phyloP scores from a whole-genome alignment of 345 rosid species.

The Populus tremula region DNA sequence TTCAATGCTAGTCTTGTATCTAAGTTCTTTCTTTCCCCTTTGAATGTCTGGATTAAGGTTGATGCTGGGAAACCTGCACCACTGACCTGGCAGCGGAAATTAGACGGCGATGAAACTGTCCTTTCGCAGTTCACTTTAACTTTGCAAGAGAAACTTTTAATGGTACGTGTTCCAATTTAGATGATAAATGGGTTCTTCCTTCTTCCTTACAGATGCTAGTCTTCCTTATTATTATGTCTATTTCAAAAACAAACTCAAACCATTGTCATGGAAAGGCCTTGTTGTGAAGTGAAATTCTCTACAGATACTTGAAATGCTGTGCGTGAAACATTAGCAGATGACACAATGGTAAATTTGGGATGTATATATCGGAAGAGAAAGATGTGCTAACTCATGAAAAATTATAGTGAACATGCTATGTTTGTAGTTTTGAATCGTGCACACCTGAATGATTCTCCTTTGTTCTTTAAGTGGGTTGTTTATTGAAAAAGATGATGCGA shows the following conservation, averaged over 20 bases:
- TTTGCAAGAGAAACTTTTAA: slow-evolving; percentile 18
- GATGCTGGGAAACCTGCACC: slow-evolving; percentile 31
- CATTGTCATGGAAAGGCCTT: background rate
- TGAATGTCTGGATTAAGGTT: slow-evolving; percentile 15
- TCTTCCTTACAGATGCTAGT: background rate
- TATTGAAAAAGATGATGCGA: too few relatives aligned
- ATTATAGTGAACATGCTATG: background rate
- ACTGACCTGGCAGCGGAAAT: slow-evolving; percentile 34
- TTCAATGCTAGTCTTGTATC: slow-evolving; percentile 4
- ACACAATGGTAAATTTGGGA: background rate
- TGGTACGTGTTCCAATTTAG: slow-evolving; percentile 14
- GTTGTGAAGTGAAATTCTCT: background rate
- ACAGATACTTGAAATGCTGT: background rate
- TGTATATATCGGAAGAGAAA: background rate
- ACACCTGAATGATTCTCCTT: background rate
- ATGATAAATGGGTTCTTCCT: too few relatives aligned
- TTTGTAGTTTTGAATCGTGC: background rate
- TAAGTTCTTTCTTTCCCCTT: background rate
- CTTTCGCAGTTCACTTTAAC: slow-evolving; percentile 17
- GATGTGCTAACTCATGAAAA: background rate
- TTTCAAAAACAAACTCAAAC: background rate
- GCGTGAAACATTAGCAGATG: background rate
- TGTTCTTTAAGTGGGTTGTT: background rate
- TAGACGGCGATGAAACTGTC: slow-evolving; percentile 7
- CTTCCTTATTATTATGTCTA: background rate